phyloP scores from a whole-genome alignment of 805 yeast genomes.

The Metschnikowia cerradonensis region DNA sequence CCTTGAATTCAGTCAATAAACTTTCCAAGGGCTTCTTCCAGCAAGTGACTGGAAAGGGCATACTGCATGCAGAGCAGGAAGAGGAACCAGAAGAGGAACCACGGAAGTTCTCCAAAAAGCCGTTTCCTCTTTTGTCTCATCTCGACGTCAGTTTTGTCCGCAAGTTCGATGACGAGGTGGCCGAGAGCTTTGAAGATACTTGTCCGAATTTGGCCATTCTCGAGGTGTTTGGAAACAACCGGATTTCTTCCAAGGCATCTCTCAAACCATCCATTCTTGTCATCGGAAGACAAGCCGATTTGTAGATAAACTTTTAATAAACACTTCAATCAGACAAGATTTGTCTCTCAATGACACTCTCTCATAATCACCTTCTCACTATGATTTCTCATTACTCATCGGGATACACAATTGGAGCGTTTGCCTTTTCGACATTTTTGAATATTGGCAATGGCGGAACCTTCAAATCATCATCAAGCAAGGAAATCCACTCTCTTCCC shows the following conservation, averaged over 20 bases:
- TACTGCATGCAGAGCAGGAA: no score
- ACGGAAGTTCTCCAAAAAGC: constrained; percentile 18
- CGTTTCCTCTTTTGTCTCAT: constrained; percentile 58
- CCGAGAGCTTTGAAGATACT: constrained; percentile 52
- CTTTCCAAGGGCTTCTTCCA: constrained; percentile 50
- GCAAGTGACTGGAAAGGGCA: constrained; percentile 16
- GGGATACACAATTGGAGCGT: constrained; percentile 39
- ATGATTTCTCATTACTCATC: constrained; percentile 14
- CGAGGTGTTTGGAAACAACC: constrained; percentile 79
- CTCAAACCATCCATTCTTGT: constrained; percentile 53
- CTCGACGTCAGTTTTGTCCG: constrained; percentile 80
- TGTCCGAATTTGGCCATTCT: constrained; percentile 62
- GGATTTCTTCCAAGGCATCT: constrained; percentile 54
- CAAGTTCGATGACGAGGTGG: constrained; percentile 62
- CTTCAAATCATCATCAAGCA: constrained; percentile 17
- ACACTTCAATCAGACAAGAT: no score
- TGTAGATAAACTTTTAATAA: no score
- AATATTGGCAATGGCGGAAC: constrained; percentile 49
- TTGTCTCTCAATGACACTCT: no score
- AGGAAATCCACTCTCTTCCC: constrained; percentile 19
- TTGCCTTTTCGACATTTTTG: constrained; percentile 62
- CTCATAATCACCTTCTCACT: no score
- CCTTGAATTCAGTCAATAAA: constrained; percentile 66
- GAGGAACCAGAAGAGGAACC: constrained; percentile 7
- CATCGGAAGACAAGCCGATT: constrained; percentile 59